Base-by-base conservation (phyloP, 208 protist species). In the Blastocrithidia nonstop region DNA sequence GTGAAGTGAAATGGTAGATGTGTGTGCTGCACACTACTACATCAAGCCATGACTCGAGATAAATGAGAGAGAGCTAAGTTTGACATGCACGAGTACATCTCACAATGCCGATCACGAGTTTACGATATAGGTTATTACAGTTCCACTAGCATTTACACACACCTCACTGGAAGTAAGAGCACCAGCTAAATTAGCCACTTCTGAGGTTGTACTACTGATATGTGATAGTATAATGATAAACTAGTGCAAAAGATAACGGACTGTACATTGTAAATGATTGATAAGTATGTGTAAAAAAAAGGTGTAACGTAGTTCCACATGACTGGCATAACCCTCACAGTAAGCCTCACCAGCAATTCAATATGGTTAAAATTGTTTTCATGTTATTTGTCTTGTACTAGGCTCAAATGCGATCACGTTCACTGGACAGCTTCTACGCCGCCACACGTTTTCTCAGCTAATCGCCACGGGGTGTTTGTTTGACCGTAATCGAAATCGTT, bases 391-490 rank as follows among this genome's bases (percentile, higher is more conserved):
- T 86, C 40, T 57, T 64, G 50, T 86, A 47, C 36, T 37, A 67
- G 24, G 66, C 61, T 39, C 88, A 87, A 42, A 93, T 81, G 40
- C 73, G 64, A 11, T 71, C 61, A n/a, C 79, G 75, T 43, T 89
- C 76, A 43, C 80, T 77, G 50, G 79, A 71, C 7, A 93, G 59
- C 49, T 89, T 88, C 57, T 88, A 71, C 20, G 66, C 56, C 0
- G 73, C 76, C 2, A 89, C 73, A 8, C 75, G 67, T 56, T 77
- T 88, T 33, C 89, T 80, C 79, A 79, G 86, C 28, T 55, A 23
- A 23, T 86, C 83, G 11, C 77, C 76, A 6, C 65, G 45, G 0
- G 84, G 84, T 58, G 88, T 79, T 1, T 86, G 47, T 24, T 58
- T 52, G 35, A 88, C n/a, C 73, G 26, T 36, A 43, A 8, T 56